Percentiles rank a stretch among this genome's conserved stretches.
Evolutionary conservation across 345 rosid species (phyloP).

Genomic region (Geranium rotundifolium): DNA sequence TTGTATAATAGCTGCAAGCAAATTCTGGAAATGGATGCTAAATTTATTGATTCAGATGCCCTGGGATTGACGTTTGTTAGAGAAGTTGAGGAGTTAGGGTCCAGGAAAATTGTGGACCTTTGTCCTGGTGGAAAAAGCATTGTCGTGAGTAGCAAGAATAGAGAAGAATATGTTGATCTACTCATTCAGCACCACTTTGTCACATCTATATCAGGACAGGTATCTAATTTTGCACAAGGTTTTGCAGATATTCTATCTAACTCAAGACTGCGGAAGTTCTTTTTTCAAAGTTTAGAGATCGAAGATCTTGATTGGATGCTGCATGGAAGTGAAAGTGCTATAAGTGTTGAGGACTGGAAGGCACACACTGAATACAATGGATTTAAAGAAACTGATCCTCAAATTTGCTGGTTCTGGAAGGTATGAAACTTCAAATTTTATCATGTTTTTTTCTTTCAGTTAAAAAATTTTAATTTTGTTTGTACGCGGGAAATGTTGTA

Average conservation of each 20-base stretch:
- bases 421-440: slow-evolving; percentile 21
- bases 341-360: slow-evolving; percentile 73
- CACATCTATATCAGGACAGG: slow-evolving; percentile 54
- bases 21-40: slow-evolving; percentile 85
- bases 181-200: slow-evolving; percentile 56
- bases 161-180: slow-evolving; percentile 55
- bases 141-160: slow-evolving; percentile 67
- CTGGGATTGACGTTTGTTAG: slow-evolving; percentile 69
- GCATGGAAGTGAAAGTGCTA: slow-evolving; percentile 54
- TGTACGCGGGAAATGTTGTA: no score
- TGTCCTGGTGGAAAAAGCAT: slow-evolving; percentile 43
- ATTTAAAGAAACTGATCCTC: slow-evolving; percentile 57
- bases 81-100: slow-evolving; percentile 80
- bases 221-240: slow-evolving; percentile 47
- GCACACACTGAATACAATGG: slow-evolving; percentile 77
- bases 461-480: background rate
- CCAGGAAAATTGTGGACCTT: slow-evolving; percentile 52
- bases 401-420: slow-evolving; percentile 89
- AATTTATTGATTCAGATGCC: slow-evolving; percentile 60
- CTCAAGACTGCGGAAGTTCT: slow-evolving; percentile 15
- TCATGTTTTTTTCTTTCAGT: background rate
- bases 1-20: slow-evolving; percentile 76
- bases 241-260: slow-evolving; percentile 54
- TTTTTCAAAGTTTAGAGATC: slow-evolving; percentile 50
- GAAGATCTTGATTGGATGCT: slow-evolving; percentile 87